A percentile compares a stretch with the other conserved stretches of the same genome.
Evolutionary conservation across 2,329 filamentous ascomycete species (phyloP).

Genomic region (Ophiosphaerella herpotricha): DNA sequence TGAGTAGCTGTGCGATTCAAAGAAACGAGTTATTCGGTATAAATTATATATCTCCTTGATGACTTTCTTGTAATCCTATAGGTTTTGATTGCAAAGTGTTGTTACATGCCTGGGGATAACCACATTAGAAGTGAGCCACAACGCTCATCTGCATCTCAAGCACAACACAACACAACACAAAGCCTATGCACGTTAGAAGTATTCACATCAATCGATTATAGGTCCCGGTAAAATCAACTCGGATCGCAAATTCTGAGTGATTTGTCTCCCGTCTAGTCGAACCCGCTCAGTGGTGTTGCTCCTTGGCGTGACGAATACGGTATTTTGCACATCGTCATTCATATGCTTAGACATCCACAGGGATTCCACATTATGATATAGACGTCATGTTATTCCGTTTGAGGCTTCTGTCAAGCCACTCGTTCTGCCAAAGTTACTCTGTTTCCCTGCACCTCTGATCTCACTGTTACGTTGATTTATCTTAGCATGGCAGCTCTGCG

Average conservation of each 20-base stretch:
- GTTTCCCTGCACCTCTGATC: conserved; percentile 17
- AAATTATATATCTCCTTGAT: conserved; percentile 46
- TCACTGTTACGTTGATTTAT: conserved; percentile 23
- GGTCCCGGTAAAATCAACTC: too few relatives aligned
- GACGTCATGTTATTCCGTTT: conserved; percentile 25
- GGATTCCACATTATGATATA: conserved; percentile 10
- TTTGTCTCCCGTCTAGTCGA: too few relatives aligned
- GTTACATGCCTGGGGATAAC: too few relatives aligned
- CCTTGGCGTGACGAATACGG: too few relatives aligned
- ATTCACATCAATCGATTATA: too few relatives aligned
- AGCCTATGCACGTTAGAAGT: too few relatives aligned
- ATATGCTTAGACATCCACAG: conserved; percentile 24
- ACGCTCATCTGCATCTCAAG: too few relatives aligned
- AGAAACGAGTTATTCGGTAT: conserved; percentile 20
- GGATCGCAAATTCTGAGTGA: too few relatives aligned
- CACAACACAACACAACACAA: too few relatives aligned
- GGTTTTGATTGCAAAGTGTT: too few relatives aligned
- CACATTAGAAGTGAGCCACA: too few relatives aligned
- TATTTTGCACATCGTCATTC: conserved; percentile 24
- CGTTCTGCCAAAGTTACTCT: conserved; percentile 1
- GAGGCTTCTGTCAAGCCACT: conserved; percentile 6
- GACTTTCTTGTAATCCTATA: too few relatives aligned
- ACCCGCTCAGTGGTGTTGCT: conserved; percentile 8
- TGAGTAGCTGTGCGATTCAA: neutral
- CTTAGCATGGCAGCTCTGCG: conserved; percentile 18